Evolutionary conservation across 2,329 filamentous ascomycete species (phyloP), one percentile per base, ranked within the genome.

Genomic region (Penicillium sp.): DNA sequence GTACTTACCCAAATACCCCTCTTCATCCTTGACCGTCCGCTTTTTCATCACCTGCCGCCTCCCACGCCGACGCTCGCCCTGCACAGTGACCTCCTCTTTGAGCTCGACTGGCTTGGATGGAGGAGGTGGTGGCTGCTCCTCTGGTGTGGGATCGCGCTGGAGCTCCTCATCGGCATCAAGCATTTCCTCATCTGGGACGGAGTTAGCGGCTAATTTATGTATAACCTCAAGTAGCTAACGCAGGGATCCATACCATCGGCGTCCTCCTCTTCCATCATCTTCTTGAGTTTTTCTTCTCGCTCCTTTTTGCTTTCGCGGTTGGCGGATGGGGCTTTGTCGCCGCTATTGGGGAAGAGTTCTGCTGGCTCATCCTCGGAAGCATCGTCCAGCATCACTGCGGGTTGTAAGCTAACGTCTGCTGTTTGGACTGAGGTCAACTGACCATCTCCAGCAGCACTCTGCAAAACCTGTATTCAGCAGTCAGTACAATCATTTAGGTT

Each of bases 11-110:
- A 97, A 83, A 74, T 96, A 97, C 6, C 93, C 93, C 64, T 96
- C 89, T 51, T 93, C 91, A 65, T 97, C 93, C 73, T 92, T 89
- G 56, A 89, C 84, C 46, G 89, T 92, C 79, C 89, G 90, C 82
- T 96, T 96, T 78, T 91, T 92, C 85, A 90, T 91, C 7, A 97
- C 85, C 67, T 89, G 86, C 66, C 93, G 85, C 72, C 86, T 88
- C 35, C 91, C 92, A 63, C 92, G 86, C 59, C 90, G 83, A 40
- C 92, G 85, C 0, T 89, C 90, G 57, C 83, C 85, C 60, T 81
- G 76, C 2, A 83, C 77, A 1, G 82, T 83, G 6, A 88, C 77
- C 6, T 84, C 77, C 57, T 73, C 72, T 59, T 75, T 75, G 59
- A 84, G 82, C 31, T 81, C 73, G 1, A 79, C 75, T 55, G 84